Evolutionary conservation across 176 grass and related monocot species (phyloP).

Genomic region (Phoenix roebelenii): DNA sequence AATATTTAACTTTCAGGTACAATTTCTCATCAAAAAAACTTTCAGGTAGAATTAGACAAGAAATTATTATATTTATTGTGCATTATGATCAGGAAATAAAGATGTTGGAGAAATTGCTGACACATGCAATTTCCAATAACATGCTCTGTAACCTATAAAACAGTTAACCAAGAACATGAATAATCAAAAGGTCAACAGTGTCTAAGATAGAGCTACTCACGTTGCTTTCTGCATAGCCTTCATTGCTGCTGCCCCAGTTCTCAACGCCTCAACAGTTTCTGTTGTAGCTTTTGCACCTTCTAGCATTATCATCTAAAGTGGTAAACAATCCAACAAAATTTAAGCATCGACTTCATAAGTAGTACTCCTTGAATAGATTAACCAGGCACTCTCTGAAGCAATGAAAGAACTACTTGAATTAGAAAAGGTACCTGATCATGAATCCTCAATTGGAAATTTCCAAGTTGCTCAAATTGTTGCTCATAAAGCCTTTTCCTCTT

Average conservation of each 20-base stretch:
- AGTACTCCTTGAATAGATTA: too few species aligned
- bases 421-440: conserved; percentile 8
- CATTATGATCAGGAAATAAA: too few species aligned
- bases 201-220: background rate
- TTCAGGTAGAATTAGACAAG: too few species aligned
- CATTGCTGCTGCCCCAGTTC: conserved; percentile 25
- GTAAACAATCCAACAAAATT: too few species aligned
- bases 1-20: too few species aligned
- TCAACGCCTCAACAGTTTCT: conserved; percentile 22
- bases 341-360: too few species aligned
- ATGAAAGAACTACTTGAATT: too few species aligned
- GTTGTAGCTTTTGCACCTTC: conserved; percentile 24
- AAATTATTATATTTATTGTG: too few species aligned
- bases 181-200: background rate
- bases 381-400: too few species aligned
- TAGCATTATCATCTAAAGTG: conserved; percentile 22
- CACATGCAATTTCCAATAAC: too few species aligned
- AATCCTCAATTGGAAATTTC: conserved; percentile 16
- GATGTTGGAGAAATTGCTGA: too few species aligned
- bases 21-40: too few species aligned
- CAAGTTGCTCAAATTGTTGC: conserved; percentile 11
- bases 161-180: background rate
- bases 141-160: background rate
- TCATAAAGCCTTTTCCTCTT: conserved; percentile 9
- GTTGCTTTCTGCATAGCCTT: conserved; percentile 24